phyloP scores from a whole-genome alignment of 1,284 basidiomycete species.

The Melampsora larici-populina region DNA sequence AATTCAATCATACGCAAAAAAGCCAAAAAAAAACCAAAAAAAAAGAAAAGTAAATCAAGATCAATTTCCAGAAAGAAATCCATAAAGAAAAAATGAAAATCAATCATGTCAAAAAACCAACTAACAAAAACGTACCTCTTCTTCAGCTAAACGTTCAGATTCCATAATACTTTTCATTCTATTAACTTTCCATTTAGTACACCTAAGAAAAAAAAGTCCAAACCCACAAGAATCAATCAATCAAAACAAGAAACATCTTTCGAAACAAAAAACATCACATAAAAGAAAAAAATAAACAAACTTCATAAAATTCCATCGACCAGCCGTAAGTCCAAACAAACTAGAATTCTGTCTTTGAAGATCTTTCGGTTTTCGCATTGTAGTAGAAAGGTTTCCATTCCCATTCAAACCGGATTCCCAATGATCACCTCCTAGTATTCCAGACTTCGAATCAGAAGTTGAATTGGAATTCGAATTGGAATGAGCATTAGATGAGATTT shows the following conservation, averaged over 20 bases:
- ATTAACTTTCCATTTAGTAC: neutral
- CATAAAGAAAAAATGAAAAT: too few relatives aligned
- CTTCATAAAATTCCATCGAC: slow-evolving; percentile 39
- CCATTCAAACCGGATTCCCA: too few relatives aligned
- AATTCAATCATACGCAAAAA: too few relatives aligned
- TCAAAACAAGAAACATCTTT: neutral
- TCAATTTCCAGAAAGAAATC: too few relatives aligned
- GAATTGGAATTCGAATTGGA: neutral
- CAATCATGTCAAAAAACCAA: too few relatives aligned
- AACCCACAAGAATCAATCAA: neutral
- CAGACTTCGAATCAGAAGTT: neutral
- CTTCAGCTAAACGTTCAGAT: neutral
- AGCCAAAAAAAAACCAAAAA: too few relatives aligned
- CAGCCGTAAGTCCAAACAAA: slow-evolving; percentile 28
- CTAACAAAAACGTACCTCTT: neutral
- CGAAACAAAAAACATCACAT: neutral
- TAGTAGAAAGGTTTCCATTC: neutral
- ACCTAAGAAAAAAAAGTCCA: neutral
- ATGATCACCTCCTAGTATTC: too few relatives aligned
- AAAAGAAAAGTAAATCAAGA: too few relatives aligned
- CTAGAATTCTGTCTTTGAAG: slow-evolving; percentile 20
- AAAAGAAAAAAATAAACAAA: neutral
- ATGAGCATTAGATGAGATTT: too few relatives aligned
- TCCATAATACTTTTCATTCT: neutral
- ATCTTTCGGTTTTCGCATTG: slow-evolving; percentile 1